A percentile compares a stretch with the other conserved stretches of the same genome.
These are phyloP conservation scores for Pseudogymnoascus sp. DNA, from an alignment of 2,329 filamentous ascomycete species.

Conservation along the genomic window DNA sequence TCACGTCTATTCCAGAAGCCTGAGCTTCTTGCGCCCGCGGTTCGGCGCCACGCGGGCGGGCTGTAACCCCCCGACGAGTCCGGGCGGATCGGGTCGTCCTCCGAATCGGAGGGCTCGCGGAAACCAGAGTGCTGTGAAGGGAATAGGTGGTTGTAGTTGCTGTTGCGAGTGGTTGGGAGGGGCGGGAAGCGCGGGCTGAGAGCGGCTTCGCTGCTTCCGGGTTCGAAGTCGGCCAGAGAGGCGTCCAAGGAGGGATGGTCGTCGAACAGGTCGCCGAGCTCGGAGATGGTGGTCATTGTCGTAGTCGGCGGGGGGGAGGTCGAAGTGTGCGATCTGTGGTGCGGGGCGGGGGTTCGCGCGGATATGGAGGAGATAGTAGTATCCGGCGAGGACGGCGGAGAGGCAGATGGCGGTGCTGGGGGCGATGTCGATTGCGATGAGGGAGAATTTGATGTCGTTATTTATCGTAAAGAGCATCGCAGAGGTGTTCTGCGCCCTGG, in stretches of 20 bases:
- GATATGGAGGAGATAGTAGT: conserved; percentile 24
- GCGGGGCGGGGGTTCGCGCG: conserved; percentile 18
- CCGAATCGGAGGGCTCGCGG: conserved; percentile 38
- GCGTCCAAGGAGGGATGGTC: conserved; percentile 52
- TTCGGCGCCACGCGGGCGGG: conserved; percentile 52
- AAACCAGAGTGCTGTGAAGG: conserved; percentile 58
- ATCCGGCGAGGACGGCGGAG: conserved; percentile 21
- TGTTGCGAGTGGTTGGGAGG: background rate
- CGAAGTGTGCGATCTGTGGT: conserved; percentile 1
- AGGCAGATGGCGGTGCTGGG: conserved; percentile 23
- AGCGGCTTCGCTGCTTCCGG: conserved; percentile 33
- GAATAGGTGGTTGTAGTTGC: conserved; percentile 20
- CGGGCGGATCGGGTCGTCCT: conserved; percentile 29
- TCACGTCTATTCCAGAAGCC: conserved; percentile 40
- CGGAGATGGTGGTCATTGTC: conserved; percentile 33
- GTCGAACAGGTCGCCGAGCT: conserved; percentile 42
- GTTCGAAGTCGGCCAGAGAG: conserved; percentile 55
- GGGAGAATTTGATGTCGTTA: conserved; percentile 25
- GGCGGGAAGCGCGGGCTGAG: conserved; percentile 11
- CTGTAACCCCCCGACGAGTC: conserved; percentile 49
- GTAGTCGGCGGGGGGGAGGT: background rate
- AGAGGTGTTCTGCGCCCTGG: conserved; percentile 6
- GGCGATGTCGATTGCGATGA: conserved; percentile 26
- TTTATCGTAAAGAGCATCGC: conserved; percentile 18
- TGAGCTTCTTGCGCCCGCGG: conserved; percentile 35